Evolutionary conservation across 257 asterid genomes (phyloP), one percentile per base, ranked within the genome.

Genomic region (Solanum virginianum): DNA sequence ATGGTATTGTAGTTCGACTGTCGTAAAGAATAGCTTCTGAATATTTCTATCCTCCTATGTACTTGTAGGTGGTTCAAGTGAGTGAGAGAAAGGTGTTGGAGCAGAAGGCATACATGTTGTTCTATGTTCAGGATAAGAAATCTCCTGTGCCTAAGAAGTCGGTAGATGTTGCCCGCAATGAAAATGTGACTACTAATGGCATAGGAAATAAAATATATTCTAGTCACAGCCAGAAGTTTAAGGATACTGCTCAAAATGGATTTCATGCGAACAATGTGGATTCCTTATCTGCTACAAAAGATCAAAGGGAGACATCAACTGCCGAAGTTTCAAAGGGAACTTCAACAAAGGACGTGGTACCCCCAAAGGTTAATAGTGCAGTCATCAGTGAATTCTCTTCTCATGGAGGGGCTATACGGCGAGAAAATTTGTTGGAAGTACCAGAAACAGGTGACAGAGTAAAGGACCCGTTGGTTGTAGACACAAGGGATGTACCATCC

Each of bases 91-190:
- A 85, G 86, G 99, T 95, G 88, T 91, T 97, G 87, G 94, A 91
- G 84, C 99, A 97, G 90, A 94, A 97, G 91, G 99, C 99, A 45
- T 97, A 97, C 86, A 97, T 97, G 98, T 87, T 97, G 86, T 97
- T 97, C 87, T 97, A 97, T 88, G 97, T 97, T 75, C 92, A 97
- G 53, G 98, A 97, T 85, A 88, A 91, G 89, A 91, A 86, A 84
- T 88, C 83, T 32, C 49, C 82, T 63, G 47, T 45, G 49, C 63
- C 91, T 24, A 94, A 90, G 88, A 97, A 90, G 86, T 85, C 90
- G 20, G 91, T 89, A 18, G 89, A 81, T 80, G 86, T 84, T 32
- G 41, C 81, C 49, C 92, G 86, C 84, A 92, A 91, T 86, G 95
- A 91, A 62, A 91, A 86, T 80, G 81, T 74, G 85, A 88, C 82